Evolutionary conservation across 176 grass and related monocot species (phyloP), one percentile per base, ranked within the genome.

Genomic region (Triticum monococcum): DNA sequence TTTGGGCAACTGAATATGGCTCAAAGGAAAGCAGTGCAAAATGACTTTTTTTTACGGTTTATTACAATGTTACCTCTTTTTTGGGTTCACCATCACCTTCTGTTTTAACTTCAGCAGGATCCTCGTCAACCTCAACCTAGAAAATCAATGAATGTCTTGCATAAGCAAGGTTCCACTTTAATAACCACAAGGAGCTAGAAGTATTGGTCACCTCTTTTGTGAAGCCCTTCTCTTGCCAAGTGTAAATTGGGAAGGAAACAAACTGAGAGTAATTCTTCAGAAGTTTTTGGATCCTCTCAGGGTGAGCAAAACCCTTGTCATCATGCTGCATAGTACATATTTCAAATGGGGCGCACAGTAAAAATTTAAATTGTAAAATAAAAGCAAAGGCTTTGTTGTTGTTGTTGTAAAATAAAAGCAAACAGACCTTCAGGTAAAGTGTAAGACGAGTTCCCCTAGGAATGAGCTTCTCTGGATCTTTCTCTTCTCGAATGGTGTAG

Each of bases 261-360:
- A 99, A 99, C 74, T 99, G 97, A 14, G 97, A 99, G 83, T 99
- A 99, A 71, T 96, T 99, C 90, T 96, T 96, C 78, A 99, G 73
- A 54, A 99, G 97, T 81, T 96, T 96, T 82, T 99, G 92, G 50
- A 99, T 90, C 90, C 79, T 94, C 80, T 99, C 97, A 72, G 94
- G 97, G 69, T 99, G 97, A 71, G 97, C 97, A 80, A 94, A 99
- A 43, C 91, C 90, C 77, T 91, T 99, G 64, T 99, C 97, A 22
- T 97, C 97, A 68, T 77, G 85, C 97, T 99, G 69, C 45, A 73
- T 74, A 32, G 18, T 57, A 18, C 31, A 70, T 4, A 25, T 74
- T 81, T 86, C 30, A 59, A 75, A 70, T 37, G 14, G 65, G 16
- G 8, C 9, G 64, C 3, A 61, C 37, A 67, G 32, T 5, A 43